Conservation (phyloP, 176 grass and related monocot species). For the Ampelocalamus luodianensis region DNA sequence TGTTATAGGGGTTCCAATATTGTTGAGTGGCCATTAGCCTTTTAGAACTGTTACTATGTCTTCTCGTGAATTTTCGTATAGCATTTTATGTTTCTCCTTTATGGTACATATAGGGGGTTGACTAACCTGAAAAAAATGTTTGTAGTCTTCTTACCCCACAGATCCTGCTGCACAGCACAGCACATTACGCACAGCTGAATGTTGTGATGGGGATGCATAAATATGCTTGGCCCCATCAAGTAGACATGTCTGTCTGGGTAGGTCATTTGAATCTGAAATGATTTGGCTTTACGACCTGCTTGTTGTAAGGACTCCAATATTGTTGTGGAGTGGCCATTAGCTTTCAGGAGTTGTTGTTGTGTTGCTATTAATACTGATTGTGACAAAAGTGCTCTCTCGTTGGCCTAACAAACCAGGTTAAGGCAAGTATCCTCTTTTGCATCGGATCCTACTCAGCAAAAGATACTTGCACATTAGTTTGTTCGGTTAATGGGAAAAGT, state of each 20-base stretch:
- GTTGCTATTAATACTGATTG: slow-evolving; percentile 37
- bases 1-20: not conserved
- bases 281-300: slow-evolving; percentile 31
- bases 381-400: slow-evolving; percentile 18
- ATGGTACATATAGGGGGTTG: not conserved
- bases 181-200: not conserved
- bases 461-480: slow-evolving; percentile 10
- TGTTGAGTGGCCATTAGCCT: not conserved
- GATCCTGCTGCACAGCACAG: not conserved
- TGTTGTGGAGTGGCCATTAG: slow-evolving; percentile 36
- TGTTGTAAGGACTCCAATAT: slow-evolving; percentile 25
- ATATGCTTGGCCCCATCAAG: not conserved
- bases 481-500: slow-evolving; percentile 16
- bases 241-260: not conserved
- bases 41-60: not conserved
- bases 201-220: not conserved
- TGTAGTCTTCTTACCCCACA: not conserved
- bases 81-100: not conserved
- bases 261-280: slow-evolving; percentile 25
- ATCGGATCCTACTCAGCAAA: slow-evolving; percentile 58
- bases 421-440: slow-evolving; percentile 37
- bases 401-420: slow-evolving; percentile 51
- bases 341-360: not conserved
- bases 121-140: not conserved
- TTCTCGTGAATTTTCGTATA: not conserved